Evolutionary conservation across 371 early-diverging fungal species (phyloP).

Genomic region (Mucor sp.): DNA sequence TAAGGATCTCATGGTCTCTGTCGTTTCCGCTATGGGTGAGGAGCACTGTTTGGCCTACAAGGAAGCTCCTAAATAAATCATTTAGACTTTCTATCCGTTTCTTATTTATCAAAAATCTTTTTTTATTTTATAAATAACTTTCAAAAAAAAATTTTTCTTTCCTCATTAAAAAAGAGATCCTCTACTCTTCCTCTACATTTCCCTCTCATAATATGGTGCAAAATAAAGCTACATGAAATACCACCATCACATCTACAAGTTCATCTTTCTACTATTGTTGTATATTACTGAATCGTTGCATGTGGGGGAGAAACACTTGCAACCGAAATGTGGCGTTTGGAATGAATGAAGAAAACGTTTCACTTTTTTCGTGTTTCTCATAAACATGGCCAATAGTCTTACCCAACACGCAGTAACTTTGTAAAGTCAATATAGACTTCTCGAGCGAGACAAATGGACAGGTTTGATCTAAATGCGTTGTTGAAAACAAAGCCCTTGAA

Average conservation of each 20-base stretch:
- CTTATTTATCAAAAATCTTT: conserved; percentile 1
- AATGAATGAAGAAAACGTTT: too few species aligned
- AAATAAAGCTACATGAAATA: background rate
- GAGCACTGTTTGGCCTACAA: conserved; percentile 79
- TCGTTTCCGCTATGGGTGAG: conserved; percentile 94
- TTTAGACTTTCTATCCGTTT: conserved; percentile 1
- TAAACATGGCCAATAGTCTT: too few species aligned
- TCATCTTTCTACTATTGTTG: background rate
- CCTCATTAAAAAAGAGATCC: background rate
- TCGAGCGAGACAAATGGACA: too few species aligned
- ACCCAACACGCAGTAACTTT: too few species aligned
- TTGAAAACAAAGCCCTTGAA: too few species aligned
- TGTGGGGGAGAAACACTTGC: too few species aligned
- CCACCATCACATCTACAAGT: background rate
- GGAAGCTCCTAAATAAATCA: conserved; percentile 40
- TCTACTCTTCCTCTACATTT: background rate
- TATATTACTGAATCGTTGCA: background rate
- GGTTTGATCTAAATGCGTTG: too few species aligned
- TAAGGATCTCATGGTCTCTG: conserved; percentile 86
- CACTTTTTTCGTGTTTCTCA: too few species aligned
- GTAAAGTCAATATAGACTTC: too few species aligned
- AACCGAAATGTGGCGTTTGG: background rate
- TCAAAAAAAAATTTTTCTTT: conserved; percentile 2
- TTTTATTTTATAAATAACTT: conserved; percentile 3
- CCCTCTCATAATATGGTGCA: background rate